Evolutionary conservation across 495 filamentous ascomycete species (phyloP), one percentile per base, ranked within the genome.

Genomic region (Physcia stellaris): DNA sequence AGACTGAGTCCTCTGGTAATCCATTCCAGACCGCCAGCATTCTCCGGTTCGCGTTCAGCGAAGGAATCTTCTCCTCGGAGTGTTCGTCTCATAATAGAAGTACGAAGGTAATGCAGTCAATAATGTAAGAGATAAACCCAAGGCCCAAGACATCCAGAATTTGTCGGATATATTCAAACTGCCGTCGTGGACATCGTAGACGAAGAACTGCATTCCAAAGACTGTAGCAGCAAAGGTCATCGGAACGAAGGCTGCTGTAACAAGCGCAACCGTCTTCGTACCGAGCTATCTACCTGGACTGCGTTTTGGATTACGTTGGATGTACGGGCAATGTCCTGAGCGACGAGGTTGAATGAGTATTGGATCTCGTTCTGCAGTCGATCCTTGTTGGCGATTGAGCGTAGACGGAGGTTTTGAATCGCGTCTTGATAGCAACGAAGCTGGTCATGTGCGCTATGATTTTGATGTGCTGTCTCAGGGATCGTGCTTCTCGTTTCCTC

Each of bases 321-420:
- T 13, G 50, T 48, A 32, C 40, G 37, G 11, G 49, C 37, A 36
- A 58, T 56, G 36, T 56, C 45, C 34, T 59, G 58, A 10, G 56
- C 50, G 9, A 56, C 56, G 5, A 41, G 55, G 43, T 61, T 58
- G 47, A 58, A 61, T 7, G 54, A 49, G 24, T 60, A 55, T 26
- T 55, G 43, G 18, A 62, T 62, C 50, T 60, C 57, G 37, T 60
- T 60, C 4, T 22, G 35, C 21, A 51, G 31, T 27, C 50, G 33
- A 27, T 47, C 48, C n/a, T 42, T 46, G 32, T 53, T 60, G 16
- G 55, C 41, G 1, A 24, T 32, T 1, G 55, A 46, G 12, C 59
- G 50, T 29, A 35, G 27, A 4, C 45, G 42, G 12, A 59, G 31
- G 36, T 48, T 53, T 24, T 45, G 41, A 15, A 60, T 41, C 35